Evolutionary conservation across 1,284 basidiomycete genomes (phyloP).

Genomic region (Amylostereum chailletii): DNA sequence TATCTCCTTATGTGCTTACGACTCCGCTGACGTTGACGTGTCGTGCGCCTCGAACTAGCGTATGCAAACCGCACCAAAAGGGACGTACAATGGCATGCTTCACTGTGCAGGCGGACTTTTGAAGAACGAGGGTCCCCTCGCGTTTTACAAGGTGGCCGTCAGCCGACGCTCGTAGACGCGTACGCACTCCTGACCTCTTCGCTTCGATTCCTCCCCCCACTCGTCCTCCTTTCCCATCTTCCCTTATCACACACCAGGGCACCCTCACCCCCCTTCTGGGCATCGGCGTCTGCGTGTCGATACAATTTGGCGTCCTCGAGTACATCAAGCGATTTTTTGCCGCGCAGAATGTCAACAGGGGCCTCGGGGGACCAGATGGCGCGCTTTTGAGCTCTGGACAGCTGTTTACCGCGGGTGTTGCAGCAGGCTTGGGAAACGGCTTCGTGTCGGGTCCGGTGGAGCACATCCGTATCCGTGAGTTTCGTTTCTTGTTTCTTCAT

Average conservation of each 20-base stretch:
- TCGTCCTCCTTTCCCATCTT: not conserved
- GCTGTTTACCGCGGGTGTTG: slow-evolving; percentile 71
- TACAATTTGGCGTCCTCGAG: slow-evolving; percentile 93
- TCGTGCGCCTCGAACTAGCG: slow-evolving; percentile 35
- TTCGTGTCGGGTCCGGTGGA: slow-evolving; percentile 94
- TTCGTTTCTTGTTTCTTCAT: not conserved
- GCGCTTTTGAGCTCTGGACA: slow-evolving; percentile 53
- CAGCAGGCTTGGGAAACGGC: slow-evolving; percentile 86
- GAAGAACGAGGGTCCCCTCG: slow-evolving; percentile 86
- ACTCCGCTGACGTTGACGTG: slow-evolving; percentile 7
- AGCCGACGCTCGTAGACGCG: not conserved
- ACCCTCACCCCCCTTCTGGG: slow-evolving; percentile 90
- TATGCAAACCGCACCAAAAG: slow-evolving; percentile 90
- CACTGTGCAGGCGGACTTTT: slow-evolving; percentile 85
- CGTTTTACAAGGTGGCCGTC: slow-evolving; percentile 84
- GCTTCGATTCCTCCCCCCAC: not conserved
- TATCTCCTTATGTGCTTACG: slow-evolving; percentile 1
- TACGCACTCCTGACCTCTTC: no score
- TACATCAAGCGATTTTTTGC: slow-evolving; percentile 83
- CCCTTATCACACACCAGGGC: slow-evolving; percentile 43
- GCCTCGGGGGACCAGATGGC: slow-evolving; percentile 53
- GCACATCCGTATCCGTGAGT: slow-evolving; percentile 92
- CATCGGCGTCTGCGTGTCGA: slow-evolving; percentile 92
- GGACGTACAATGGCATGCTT: slow-evolving; percentile 83
- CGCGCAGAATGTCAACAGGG: slow-evolving; percentile 42